Evolutionary conservation across 345 rosid species (phyloP).

Genomic region (Reutealis trisperma): DNA sequence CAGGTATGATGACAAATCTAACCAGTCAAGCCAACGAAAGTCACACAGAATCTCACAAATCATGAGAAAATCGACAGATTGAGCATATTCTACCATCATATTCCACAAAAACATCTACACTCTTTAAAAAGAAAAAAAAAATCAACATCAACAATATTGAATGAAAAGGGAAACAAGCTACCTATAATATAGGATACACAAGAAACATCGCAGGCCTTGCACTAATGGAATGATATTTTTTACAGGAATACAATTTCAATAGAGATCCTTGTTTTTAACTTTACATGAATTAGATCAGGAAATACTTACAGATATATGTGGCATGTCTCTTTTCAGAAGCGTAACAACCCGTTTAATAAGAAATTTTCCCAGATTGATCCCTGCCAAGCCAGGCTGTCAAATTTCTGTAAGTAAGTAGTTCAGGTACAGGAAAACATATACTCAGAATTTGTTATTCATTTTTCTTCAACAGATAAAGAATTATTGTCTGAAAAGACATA

Average conservation of each 20-base stretch:
- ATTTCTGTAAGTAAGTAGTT: conserved; percentile 29
- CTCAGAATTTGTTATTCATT: neutral
- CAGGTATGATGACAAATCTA: neutral
- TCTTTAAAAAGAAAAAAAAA: too few relatives aligned
- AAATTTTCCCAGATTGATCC: conserved; percentile 94
- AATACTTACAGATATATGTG: conserved; percentile 73
- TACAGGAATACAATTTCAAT: neutral
- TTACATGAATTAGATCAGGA: neutral
- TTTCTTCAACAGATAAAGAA: neutral
- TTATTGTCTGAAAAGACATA: neutral
- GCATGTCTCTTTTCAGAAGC: conserved; percentile 88
- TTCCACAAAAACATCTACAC: too few relatives aligned
- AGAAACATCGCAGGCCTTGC: neutral
- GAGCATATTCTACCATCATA: too few relatives aligned
- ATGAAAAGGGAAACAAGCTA: too few relatives aligned
- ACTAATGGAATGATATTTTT: neutral
- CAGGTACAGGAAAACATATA: conserved; percentile 12
- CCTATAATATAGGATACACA: too few relatives aligned
- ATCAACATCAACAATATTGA: too few relatives aligned
- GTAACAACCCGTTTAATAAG: conserved; percentile 89
- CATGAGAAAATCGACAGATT: too few relatives aligned
- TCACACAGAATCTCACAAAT: neutral
- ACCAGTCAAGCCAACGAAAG: neutral
- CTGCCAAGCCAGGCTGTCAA: conserved; percentile 92
- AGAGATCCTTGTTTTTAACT: neutral